Conservation (phyloP, 352 stramenopile genomes). For the Globisporangium carolinianum region DNA sequence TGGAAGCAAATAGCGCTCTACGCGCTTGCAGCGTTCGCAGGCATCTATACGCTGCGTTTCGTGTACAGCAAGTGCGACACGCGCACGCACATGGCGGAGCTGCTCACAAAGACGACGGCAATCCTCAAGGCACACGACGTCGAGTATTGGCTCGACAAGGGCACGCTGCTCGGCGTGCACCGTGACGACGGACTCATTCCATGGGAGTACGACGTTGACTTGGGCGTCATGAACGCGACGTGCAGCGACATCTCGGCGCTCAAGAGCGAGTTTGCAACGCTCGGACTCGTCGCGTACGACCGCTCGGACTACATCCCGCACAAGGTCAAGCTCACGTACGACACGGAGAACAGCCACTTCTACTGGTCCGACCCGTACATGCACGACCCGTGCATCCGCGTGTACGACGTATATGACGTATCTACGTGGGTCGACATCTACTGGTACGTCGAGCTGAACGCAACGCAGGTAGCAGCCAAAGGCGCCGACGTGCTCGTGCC, state of each 20-base stretch:
- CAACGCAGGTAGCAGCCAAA: slow-evolving; percentile 30
- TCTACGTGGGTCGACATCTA: slow-evolving; percentile 78
- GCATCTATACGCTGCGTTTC: slow-evolving; percentile 44
- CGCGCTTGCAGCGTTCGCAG: slow-evolving; percentile 15
- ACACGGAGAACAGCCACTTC: slow-evolving; percentile 76
- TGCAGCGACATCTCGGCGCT: slow-evolving; percentile 61
- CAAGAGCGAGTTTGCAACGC: slow-evolving; percentile 52
- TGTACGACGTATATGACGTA: slow-evolving; percentile 54
- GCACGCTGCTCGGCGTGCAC: slow-evolving; percentile 62
- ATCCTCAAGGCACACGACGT: slow-evolving; percentile 59
- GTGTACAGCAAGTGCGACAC: slow-evolving; percentile 76
- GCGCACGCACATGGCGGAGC: slow-evolving; percentile 49
- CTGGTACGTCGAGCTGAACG: slow-evolving; percentile 66
- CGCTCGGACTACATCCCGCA: slow-evolving; percentile 66
- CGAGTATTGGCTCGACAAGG: slow-evolving; percentile 83
- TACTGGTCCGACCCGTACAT: slow-evolving; percentile 74
- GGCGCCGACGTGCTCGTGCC: slow-evolving; percentile 47
- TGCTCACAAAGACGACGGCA: slow-evolving; percentile 58
- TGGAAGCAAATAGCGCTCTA: slow-evolving; percentile 20
- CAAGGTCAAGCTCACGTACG: slow-evolving; percentile 80
- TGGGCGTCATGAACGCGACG: slow-evolving; percentile 73
- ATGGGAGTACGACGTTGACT: slow-evolving; percentile 76
- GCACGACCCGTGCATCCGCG: slow-evolving; percentile 69
- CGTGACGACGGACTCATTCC: slow-evolving; percentile 67
- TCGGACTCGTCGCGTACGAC: slow-evolving; percentile 62